phyloP scores from a whole-genome alignment of 371 early-diverging fungal species.

The Rhizopus arrhizus region DNA sequence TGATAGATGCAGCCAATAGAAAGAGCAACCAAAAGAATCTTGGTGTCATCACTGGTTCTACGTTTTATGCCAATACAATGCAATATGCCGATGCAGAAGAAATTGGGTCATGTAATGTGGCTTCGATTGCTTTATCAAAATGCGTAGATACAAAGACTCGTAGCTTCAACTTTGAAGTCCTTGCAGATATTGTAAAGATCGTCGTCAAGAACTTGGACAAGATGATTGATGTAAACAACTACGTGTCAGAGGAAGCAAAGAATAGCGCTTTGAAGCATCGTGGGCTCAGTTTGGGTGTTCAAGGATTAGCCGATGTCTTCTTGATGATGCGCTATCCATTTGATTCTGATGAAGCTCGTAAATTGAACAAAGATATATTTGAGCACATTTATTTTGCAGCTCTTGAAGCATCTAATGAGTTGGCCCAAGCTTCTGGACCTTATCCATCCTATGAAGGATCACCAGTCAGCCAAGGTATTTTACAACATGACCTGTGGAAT shows the following conservation, averaged over 20 bases:
- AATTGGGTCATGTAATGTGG: constrained; percentile 99
- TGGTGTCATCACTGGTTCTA: constrained; percentile 93
- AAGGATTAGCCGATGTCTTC: constrained; percentile 99
- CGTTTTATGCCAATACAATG: constrained; percentile 74
- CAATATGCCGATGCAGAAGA: constrained; percentile 97
- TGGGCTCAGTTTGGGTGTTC: constrained; percentile 98
- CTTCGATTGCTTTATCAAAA: constrained; percentile 95
- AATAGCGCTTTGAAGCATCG: constrained; percentile 94
- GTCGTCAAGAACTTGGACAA: constrained; percentile 93
- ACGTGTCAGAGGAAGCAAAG: constrained; percentile 92
- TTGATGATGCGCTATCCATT: constrained; percentile 95
- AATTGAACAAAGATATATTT: constrained; percentile 92
- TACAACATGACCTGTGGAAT: constrained; percentile 97
- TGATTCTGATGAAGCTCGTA: constrained; percentile 88
- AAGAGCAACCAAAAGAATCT: constrained; percentile 98
- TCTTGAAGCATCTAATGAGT: constrained; percentile 93
- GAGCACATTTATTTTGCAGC: constrained; percentile 99
- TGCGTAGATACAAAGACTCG: constrained; percentile 75
- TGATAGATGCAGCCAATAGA: constrained; percentile 78
- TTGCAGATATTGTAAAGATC: constrained; percentile 77
- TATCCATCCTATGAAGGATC: constrained; percentile 93
- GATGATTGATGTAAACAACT: constrained; percentile 97
- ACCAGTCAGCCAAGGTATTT: constrained; percentile 90
- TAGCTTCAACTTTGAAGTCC: constrained; percentile 70
- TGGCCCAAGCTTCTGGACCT: constrained; percentile 83